phyloP scores from a whole-genome alignment of 345 rosid genomes.

The Eucalyptus pauciflora region DNA sequence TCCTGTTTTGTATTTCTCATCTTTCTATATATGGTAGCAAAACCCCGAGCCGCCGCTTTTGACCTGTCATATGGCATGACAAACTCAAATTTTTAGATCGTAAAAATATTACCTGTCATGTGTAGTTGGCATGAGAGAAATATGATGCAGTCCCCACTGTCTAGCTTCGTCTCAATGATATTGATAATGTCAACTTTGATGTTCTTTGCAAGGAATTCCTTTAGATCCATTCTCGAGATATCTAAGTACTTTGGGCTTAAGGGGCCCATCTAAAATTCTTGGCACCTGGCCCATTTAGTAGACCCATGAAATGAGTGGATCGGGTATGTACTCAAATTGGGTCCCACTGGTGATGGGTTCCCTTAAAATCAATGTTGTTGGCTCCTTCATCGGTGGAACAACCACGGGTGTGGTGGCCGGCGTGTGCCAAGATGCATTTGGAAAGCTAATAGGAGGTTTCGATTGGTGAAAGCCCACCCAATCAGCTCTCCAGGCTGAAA shows the following conservation, averaged over 20 bases:
- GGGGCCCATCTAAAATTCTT: neutral
- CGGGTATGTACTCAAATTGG: neutral
- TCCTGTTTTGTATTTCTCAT: neutral
- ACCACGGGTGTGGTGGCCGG: neutral
- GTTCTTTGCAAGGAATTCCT: neutral
- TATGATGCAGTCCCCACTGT: neutral
- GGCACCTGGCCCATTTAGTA: neutral
- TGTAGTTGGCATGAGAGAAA: neutral
- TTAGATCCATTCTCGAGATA: neutral
- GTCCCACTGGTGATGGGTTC: neutral
- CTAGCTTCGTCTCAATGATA: neutral
- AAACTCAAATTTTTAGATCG: neutral
- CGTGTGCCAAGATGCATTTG: neutral
- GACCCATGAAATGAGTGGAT: neutral
- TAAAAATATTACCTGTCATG: neutral
- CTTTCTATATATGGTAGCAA: neutral
- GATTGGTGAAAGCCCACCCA: neutral
- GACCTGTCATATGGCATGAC: neutral
- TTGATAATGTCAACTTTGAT: neutral
- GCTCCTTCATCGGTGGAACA: neutral
- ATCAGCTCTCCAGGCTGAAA: neutral
- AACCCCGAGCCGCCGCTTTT: neutral
- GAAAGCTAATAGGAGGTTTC: neutral
- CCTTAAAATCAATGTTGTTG: neutral
- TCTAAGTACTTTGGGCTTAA: neutral